A percentile compares a stretch with the other conserved stretches of the same genome.
Evolutionary conservation across 2,329 filamentous ascomycete genomes (phyloP).

Genomic region (Fusarium sp.): DNA sequence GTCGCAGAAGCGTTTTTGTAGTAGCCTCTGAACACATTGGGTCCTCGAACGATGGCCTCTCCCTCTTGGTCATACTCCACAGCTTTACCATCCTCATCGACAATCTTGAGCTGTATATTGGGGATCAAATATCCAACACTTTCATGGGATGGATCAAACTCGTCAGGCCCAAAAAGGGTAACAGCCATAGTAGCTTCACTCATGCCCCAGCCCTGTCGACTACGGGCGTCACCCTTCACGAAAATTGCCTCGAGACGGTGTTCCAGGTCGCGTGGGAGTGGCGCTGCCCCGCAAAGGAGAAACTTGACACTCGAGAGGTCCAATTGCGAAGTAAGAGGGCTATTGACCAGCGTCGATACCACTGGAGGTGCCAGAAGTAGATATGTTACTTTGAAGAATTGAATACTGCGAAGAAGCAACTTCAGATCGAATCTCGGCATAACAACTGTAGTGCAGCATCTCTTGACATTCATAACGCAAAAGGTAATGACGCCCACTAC

Average conservation of each 20-base stretch:
- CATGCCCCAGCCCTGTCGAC: constrained; percentile 20
- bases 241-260: constrained; percentile 12
- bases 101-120: constrained; percentile 3
- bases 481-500: constrained; percentile 8
- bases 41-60: constrained; percentile 6
- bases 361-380: constrained; percentile 11
- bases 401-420: not conserved
- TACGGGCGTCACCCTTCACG: not conserved
- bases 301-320: constrained; percentile 13
- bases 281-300: constrained; percentile 16
- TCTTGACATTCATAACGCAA: constrained; percentile 6
- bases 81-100: not conserved
- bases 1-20: constrained; percentile 1
- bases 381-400: constrained; percentile 2
- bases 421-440: constrained; percentile 10
- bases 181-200: constrained; percentile 17
- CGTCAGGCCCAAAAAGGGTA: constrained; percentile 11
- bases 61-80: not conserved
- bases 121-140: constrained; percentile 12
- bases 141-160: constrained; percentile 10
- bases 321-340: not conserved
- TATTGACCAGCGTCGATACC: constrained; percentile 10
- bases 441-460: constrained; percentile 5
- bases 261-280: not conserved
- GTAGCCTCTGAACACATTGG: constrained; percentile 11